Evolutionary conservation across 2,329 filamentous ascomycete genomes (phyloP), one percentile per base, ranked within the genome.

Genomic region (Verticillium nubilum): DNA sequence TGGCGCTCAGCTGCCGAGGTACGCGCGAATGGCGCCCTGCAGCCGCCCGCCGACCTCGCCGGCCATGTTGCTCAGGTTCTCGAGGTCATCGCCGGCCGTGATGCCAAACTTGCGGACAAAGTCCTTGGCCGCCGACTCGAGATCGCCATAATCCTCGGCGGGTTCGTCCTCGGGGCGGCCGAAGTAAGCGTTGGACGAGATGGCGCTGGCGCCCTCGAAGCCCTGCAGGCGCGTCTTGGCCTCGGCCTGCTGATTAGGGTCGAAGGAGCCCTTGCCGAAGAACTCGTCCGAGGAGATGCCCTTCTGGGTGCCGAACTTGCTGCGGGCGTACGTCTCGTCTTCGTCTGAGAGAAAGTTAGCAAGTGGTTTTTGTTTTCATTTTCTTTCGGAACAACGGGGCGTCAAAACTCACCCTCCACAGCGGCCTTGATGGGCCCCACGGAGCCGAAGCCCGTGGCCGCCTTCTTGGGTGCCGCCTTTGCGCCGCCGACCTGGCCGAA

Each of bases 221-320:
- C 92, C 91, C 78, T 92, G 88, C 58, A 99, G 84, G 47, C 95
- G 86, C 26, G 83, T 81, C 79, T 96, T 96, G 67, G 95, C 94
- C 78, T 97, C 94, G 57, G 86, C 81, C 71, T 95, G 89, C 9
- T 89, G 86, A 59, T 81, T 82, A 37, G 93, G 87, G 72, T 99
- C 93, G 74, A 88, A 98, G 59, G 84, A 78, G 58, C 92, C 91
- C 73, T 95, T 94, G 69, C 94, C 92, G 72, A 99, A 99, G 82
- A 96, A 99, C 73, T 99, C 95, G 73, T 99, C 95, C 0, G 93
- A 97, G 0, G 92, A 97, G 66, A 99, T 99, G 67, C 91, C 91
- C 80, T 98, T 98, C 74, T 99, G 95, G 52, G 76, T 77, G 62
- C 93, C 94, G 69, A 99, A 99, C 75, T 97, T 97, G 70, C 85